These are phyloP conservation scores for Pseudogymnoascus sp. DNA, from an alignment of 2,329 filamentous ascomycete genomes.

Conservation along the genomic window DNA sequence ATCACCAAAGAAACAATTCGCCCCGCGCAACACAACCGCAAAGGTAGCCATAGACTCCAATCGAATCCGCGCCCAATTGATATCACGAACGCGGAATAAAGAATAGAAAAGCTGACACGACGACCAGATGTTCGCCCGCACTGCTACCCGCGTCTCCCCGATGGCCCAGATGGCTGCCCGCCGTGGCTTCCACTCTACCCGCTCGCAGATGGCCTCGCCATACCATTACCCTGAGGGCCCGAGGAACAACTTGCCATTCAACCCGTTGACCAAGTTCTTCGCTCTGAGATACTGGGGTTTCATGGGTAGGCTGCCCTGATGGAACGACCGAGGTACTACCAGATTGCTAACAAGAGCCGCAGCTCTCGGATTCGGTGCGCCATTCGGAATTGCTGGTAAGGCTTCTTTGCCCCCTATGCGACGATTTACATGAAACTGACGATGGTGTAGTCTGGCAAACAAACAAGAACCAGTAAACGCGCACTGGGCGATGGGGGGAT, in stretches of 20 bases:
- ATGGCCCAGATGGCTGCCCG: conserved; percentile 65
- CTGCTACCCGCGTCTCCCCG: conserved; percentile 50
- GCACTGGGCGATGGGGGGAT: not conserved
- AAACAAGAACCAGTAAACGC: conserved; percentile 28
- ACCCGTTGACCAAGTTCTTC: conserved; percentile 85
- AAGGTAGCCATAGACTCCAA: conserved; percentile 9
- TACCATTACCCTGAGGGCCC: conserved; percentile 99
- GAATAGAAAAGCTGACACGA: conserved; percentile 12
- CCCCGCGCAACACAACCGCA: conserved; percentile 5
- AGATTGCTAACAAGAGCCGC: conserved; percentile 17
- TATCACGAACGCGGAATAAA: conserved; percentile 2
- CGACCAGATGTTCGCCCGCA: conserved; percentile 72
- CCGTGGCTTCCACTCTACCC: conserved; percentile 90
- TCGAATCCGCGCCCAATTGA: conserved; percentile 32
- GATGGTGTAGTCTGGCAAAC: conserved; percentile 29
- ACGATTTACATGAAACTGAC: not conserved
- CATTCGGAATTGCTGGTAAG: conserved; percentile 56
- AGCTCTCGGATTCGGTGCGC: conserved; percentile 46
- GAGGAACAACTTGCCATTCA: conserved; percentile 93
- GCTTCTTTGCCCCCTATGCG: conserved; percentile 24
- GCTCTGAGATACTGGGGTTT: conserved; percentile 73
- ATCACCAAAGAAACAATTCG: conserved; percentile 7
- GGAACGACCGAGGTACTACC: not conserved
- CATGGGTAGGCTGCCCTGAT: conserved; percentile 47
- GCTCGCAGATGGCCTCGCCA: conserved; percentile 73